Percentiles rank a stretch among this genome's conserved stretches.
phyloP scores from a whole-genome alignment of 2,329 filamentous ascomycete genomes.

The Beauveria sp. region DNA sequence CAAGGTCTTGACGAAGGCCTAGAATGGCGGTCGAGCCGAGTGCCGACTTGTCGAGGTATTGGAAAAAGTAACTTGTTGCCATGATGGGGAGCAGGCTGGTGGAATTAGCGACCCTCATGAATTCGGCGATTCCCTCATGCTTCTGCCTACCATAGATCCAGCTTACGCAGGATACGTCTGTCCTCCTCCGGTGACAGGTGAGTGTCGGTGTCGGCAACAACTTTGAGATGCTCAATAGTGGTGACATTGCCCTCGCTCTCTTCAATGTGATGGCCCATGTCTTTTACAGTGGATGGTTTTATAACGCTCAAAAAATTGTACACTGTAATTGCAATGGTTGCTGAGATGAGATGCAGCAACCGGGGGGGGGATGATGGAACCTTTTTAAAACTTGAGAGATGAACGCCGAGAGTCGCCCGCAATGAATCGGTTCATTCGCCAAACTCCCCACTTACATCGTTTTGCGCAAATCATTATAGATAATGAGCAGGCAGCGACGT shows the following conservation, averaged over 20 bases:
- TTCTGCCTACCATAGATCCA: slow-evolving; percentile 47
- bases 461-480: not conserved
- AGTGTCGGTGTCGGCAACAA: not conserved
- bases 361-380: not conserved
- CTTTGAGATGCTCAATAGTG: not conserved
- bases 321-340: too few species aligned
- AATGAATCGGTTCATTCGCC: not conserved
- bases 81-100: slow-evolving; percentile 40
- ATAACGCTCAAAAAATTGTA: too few species aligned
- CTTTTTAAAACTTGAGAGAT: not conserved
- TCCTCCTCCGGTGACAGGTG: slow-evolving; percentile 22
- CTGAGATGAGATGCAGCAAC: not conserved
- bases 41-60: slow-evolving; percentile 53
- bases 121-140: not conserved
- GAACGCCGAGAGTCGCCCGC: not conserved
- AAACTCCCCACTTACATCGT: not conserved
- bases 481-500: too few species aligned
- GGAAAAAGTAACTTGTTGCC: slow-evolving; percentile 47
- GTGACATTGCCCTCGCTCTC: not conserved
- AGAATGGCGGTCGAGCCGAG: slow-evolving; percentile 43
- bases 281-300: not conserved
- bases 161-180: slow-evolving; percentile 46
- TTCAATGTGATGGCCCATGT: not conserved
- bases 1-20: slow-evolving; percentile 37
- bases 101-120: not conserved